phyloP scores from a whole-genome alignment of 345 rosid species.

The Balakata baccata region DNA sequence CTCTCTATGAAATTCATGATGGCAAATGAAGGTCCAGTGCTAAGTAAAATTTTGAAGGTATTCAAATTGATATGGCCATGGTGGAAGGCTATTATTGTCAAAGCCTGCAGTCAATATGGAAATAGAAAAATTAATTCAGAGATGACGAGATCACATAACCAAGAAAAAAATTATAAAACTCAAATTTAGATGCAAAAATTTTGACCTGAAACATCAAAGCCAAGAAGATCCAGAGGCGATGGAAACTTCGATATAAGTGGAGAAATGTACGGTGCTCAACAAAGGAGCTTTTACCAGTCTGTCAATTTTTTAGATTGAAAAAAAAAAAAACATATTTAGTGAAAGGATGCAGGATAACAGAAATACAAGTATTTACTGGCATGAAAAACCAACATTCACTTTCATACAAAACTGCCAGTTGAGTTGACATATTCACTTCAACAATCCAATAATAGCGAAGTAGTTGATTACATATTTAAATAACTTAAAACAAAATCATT shows the following conservation, averaged over 20 bases:
- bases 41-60: constrained; percentile 74
- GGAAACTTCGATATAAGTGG: constrained; percentile 90
- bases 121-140: neutral
- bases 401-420: neutral
- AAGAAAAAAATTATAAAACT: neutral
- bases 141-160: constrained; percentile 4
- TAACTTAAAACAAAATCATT: constrained; percentile 3
- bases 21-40: constrained; percentile 81
- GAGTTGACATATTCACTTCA: neutral
- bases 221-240: constrained; percentile 95
- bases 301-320: constrained; percentile 16
- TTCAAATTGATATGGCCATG: constrained; percentile 49
- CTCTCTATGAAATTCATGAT: constrained; percentile 87
- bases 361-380: too few species aligned
- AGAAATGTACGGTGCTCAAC: constrained; percentile 98
- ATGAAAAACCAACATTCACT: too few species aligned
- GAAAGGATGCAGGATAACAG: too few species aligned
- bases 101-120: constrained; percentile 47
- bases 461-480: neutral
- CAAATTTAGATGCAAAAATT: constrained; percentile 15
- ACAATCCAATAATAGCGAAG: neutral
- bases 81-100: constrained; percentile 83
- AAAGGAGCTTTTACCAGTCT: constrained; percentile 95
- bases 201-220: constrained; percentile 88
- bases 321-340: neutral